Evolutionary conservation across 257 asterid species (phyloP), one percentile per base, ranked within the genome.

Genomic region (Parsonsia alboflavescens): DNA sequence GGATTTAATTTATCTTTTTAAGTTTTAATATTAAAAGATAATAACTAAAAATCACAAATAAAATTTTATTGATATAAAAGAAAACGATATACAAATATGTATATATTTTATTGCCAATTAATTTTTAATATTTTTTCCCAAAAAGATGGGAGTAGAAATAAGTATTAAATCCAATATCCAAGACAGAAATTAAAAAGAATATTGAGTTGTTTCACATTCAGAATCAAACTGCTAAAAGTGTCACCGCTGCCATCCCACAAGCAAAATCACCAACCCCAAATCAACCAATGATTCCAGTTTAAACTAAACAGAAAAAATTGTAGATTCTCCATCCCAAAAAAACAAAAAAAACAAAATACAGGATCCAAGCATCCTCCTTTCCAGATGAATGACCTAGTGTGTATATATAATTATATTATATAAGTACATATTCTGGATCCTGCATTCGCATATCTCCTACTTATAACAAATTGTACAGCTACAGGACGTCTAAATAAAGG

Each of bases 241-340:
- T 16, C 50, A 65, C 72, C 73, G n/a, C n/a, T n/a, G 42, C 16
- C 70, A 26, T 70, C n/a, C 24, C 36, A 28, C 15, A 28, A 9
- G 49, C 57, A 72, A 73, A 65, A 72, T 45, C 73, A n/a, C 71
- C 10, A 61, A 72, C 77, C 75, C 63, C 73, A 80, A 80, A 72
- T 22, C 53, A 59, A 80, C 76, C 84, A 72, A 80, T 80, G 69
- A 72, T 68, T 65, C 19, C 24, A 41, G 73, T 50, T 45, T 76
- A 41, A 72, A 58, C 72, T 63, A 68, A 63, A 42, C 49, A 45
- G 15, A 73, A 57, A 70, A 76, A 57, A 45, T 30, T 70, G 65
- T 11, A 22, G 71, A 54, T 70, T 53, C 64, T 76, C 79, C 36
- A 41, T 22, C 45, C 57, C 50, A 44, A 46, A n/a, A 5, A 13